A percentile compares a stretch with the other conserved stretches of the same genome.
Conservation (phyloP, 345 rosid species). For the Heritiera littoralis region DNA sequence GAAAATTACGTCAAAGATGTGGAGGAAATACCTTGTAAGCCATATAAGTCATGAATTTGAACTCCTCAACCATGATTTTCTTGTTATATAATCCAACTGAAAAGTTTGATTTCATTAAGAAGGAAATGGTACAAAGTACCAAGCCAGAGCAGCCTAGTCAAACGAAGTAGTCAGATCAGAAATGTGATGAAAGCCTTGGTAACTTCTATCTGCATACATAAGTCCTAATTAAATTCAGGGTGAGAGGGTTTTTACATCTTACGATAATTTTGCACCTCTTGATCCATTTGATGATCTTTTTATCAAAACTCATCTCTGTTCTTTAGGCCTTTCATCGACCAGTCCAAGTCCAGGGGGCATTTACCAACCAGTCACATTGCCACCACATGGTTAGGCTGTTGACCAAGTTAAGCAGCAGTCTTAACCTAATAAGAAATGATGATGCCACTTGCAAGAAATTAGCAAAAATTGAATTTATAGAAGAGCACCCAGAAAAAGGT, state of each 20-base stretch:
- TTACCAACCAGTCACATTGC: constrained; percentile 1
- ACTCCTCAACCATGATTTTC: background rate
- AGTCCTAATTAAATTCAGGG: too few relatives aligned
- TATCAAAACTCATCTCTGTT: too few relatives aligned
- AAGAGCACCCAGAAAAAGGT: background rate
- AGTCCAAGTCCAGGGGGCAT: background rate
- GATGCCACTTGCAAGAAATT: background rate
- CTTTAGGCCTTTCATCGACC: background rate
- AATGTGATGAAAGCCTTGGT: too few relatives aligned
- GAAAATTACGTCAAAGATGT: background rate
- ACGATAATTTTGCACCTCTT: too few relatives aligned
- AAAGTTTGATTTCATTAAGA: background rate
- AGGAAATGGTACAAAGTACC: background rate
- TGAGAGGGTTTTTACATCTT: too few relatives aligned
- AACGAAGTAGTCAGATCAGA: background rate
- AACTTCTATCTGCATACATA: too few relatives aligned
- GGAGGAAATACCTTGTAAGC: background rate
- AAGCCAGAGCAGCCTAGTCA: background rate
- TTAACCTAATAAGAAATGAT: background rate
- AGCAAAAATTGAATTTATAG: background rate
- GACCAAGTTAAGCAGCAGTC: background rate
- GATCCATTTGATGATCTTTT: too few relatives aligned
- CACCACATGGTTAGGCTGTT: background rate
- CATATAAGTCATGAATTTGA: background rate
- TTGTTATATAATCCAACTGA: background rate